Percentiles rank a stretch among this genome's conserved stretches.
Conservation (phyloP, 2,329 filamentous ascomycete species). For the Aspergillus pseudonomiae region DNA sequence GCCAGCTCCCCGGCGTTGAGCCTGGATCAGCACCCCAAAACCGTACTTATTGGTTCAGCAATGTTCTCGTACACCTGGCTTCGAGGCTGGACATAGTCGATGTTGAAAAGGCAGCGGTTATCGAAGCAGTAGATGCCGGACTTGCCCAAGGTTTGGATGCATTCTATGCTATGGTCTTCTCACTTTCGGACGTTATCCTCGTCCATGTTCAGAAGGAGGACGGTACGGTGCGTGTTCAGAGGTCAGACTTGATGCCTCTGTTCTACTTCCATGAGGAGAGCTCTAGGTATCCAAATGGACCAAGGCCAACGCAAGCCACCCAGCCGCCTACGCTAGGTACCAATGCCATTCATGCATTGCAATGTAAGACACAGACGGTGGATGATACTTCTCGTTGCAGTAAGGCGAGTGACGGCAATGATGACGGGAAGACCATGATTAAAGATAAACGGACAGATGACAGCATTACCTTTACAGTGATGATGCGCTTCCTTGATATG, state of each 20-base stretch:
- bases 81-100: slow-evolving; percentile 18
- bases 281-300: slow-evolving; percentile 11
- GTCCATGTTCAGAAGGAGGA: slow-evolving; percentile 13
- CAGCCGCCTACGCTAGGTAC: neutral
- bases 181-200: slow-evolving; percentile 21
- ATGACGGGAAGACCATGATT: neutral
- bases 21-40: slow-evolving; percentile 22
- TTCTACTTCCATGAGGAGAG: slow-evolving; percentile 16
- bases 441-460: neutral
- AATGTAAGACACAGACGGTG: neutral
- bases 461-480: neutral
- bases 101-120: slow-evolving; percentile 20
- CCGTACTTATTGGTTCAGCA: slow-evolving; percentile 19
- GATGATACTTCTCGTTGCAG: neutral
- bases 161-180: slow-evolving; percentile 24
- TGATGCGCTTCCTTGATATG: slow-evolving; percentile 18
- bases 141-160: slow-evolving; percentile 12
- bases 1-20: slow-evolving; percentile 16
- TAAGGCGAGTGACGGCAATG: neutral
- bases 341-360: neutral
- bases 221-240: slow-evolving; percentile 10
- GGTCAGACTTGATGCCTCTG: slow-evolving; percentile 17
- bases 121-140: slow-evolving; percentile 16
- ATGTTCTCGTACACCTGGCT: slow-evolving; percentile 18
- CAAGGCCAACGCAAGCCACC: neutral